Evolutionary conservation across 805 yeast species (phyloP), one percentile per base, ranked within the genome.

Genomic region (Candida coquimbonensis): DNA sequence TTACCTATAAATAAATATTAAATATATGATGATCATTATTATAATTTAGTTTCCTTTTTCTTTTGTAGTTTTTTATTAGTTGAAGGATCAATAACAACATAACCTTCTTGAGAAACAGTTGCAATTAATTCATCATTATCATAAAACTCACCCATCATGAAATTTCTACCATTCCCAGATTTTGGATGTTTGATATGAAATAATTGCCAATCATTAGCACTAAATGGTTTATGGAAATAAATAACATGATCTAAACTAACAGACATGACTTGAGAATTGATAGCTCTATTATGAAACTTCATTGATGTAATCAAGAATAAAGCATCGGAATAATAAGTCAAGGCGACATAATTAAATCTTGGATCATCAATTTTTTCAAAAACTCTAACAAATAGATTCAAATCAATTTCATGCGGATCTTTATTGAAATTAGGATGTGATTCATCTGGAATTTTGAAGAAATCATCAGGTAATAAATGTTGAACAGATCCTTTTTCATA

Each of bases 241-340:
- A 85, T 72, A 0, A 80, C 64, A 56, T 83, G 89, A 52, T 83
- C 89, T 50, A 83, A 61, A 21, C 85, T 78, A 4, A 80, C 81
- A 14, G 80, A 74, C 50, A 77, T 72, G 34, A 69, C 70, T 16
- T 75, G 68, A 19, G 73, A 67, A 48, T 67, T 69, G 59, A 73
- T 55, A 21, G 71, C 72, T 37, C 72, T 61, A 43, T 75, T 59
- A 45, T 79, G 72, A 44, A 75, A 64, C 47, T 83, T 70, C 52
- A 76, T 77, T 32, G 78, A 64, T 3, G 80, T 62, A 13, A 75
- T 68, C 41, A 82, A 60, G 46, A 77, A 72, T 46, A 75, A 71
- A 13, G 80, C 70, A 56, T 83, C 88, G 0, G 84, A 73, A 11
- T 80, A 62, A 48, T 77, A 77, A 3, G 82, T 81, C 40, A 81